These are phyloP conservation scores for Botrytis hyacinthi DNA, from an alignment of 2,329 filamentous ascomycete species.

Conservation along the genomic window DNA sequence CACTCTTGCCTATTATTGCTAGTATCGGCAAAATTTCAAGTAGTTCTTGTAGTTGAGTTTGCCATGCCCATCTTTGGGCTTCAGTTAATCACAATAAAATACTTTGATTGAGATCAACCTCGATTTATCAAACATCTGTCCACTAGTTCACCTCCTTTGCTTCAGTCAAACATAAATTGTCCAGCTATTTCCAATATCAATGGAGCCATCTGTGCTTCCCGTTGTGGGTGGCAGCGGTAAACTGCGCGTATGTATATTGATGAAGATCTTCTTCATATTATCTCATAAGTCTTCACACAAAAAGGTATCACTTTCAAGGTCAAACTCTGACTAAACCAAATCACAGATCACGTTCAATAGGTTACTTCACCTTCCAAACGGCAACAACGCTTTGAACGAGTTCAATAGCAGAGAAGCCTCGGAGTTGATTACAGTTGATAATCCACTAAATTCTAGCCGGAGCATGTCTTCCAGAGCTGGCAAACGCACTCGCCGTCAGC, in stretches of 20 bases:
- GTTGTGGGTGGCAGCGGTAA: not conserved
- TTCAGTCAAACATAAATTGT: not conserved
- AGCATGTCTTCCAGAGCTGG: slow-evolving; percentile 24
- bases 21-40: not conserved
- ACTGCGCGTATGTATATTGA: slow-evolving; percentile 3
- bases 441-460: slow-evolving; percentile 21
- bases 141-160: not conserved
- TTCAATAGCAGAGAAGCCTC: slow-evolving; percentile 39
- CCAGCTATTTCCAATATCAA: not conserved
- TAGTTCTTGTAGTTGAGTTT: not conserved
- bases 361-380: slow-evolving; percentile 47
- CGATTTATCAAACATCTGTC: not conserved
- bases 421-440: slow-evolving; percentile 20
- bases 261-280: not conserved
- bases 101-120: not conserved
- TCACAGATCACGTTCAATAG: slow-evolving; percentile 46
- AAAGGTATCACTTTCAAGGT: not conserved
- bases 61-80: not conserved
- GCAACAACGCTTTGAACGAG: slow-evolving; percentile 45
- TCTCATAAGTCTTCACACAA: not conserved
- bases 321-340: not conserved
- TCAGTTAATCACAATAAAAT: not conserved
- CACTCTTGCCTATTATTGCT: not conserved
- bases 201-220: not conserved
- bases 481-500: slow-evolving; percentile 31